Evolutionary conservation across 83 land plant genomes (phyloP).

Genomic region (Thuja plicata): DNA sequence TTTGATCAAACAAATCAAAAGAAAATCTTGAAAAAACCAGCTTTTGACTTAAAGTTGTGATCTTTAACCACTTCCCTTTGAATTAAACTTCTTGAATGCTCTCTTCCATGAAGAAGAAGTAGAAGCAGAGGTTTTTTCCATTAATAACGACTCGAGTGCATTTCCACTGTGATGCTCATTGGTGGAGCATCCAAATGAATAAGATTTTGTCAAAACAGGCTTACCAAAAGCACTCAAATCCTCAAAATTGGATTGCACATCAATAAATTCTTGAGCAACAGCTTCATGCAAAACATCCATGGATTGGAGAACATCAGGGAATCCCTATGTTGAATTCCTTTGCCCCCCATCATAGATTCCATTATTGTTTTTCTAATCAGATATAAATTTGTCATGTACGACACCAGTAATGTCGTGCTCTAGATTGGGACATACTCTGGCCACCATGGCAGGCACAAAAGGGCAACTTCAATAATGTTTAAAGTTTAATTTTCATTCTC

Average conservation of each 20-base stretch:
- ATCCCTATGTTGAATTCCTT: background rate
- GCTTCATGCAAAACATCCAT: background rate
- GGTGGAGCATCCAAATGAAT: background rate
- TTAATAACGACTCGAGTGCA: background rate
- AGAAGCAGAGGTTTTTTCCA: background rate
- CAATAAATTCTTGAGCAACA: background rate
- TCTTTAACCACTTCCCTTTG: background rate
- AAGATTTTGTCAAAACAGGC: slow-evolving; percentile 1
- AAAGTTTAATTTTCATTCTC: too few species aligned
- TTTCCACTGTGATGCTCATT: background rate
- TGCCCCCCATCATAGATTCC: background rate
- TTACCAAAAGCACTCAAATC: background rate
- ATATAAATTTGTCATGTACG: slow-evolving; percentile 1
- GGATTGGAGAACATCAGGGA: background rate
- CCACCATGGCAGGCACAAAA: slow-evolving; percentile 9
- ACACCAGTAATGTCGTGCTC: background rate
- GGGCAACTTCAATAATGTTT: background rate
- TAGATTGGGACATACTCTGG: background rate
- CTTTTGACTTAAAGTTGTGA: too few species aligned
- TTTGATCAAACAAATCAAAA: too few species aligned
- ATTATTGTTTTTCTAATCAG: background rate
- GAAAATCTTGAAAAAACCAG: too few species aligned
- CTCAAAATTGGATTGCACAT: background rate
- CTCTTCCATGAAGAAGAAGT: slow-evolving; percentile 1
- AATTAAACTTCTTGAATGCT: slow-evolving; percentile 2